Conservation (phyloP, 768 basidiomycete species). For the Termitomyces eurrhizus region DNA sequence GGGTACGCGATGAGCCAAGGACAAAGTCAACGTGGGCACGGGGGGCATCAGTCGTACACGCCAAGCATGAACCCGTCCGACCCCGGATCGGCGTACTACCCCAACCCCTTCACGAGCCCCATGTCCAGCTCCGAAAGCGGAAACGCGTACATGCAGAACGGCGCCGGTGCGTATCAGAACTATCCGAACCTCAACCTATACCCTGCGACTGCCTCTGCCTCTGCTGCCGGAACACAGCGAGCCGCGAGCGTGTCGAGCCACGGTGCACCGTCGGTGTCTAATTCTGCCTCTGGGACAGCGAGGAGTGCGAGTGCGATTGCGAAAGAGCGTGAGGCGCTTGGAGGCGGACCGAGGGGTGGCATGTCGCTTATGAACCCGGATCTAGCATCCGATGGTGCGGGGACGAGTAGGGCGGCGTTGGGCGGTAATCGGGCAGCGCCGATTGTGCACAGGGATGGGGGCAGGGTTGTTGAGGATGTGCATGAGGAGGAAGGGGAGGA, state of each 20-base stretch:
- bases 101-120: slow-evolving; percentile 2
- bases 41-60: background rate
- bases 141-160: background rate
- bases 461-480: background rate
- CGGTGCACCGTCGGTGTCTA: background rate
- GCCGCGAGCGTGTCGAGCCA: slow-evolving; percentile 5
- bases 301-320: background rate
- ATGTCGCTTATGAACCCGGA: slow-evolving; percentile 12
- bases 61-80: background rate
- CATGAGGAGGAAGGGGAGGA: slow-evolving; percentile 12
- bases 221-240: background rate
- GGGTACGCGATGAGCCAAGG: background rate
- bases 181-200: background rate
- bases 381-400: background rate
- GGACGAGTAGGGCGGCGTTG: background rate
- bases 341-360: background rate
- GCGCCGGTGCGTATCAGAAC: background rate
- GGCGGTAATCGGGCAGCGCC: background rate
- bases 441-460: slow-evolving; percentile 24
- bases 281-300: background rate
- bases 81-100: background rate
- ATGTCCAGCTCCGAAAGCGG: slow-evolving; percentile 3
- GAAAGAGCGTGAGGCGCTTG: background rate
- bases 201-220: background rate
- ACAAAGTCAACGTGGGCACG: background rate